These are phyloP conservation scores for Friedmanniomyces endolithicus DNA, from an alignment of 495 filamentous ascomycete genomes.

Conservation along the genomic window DNA sequence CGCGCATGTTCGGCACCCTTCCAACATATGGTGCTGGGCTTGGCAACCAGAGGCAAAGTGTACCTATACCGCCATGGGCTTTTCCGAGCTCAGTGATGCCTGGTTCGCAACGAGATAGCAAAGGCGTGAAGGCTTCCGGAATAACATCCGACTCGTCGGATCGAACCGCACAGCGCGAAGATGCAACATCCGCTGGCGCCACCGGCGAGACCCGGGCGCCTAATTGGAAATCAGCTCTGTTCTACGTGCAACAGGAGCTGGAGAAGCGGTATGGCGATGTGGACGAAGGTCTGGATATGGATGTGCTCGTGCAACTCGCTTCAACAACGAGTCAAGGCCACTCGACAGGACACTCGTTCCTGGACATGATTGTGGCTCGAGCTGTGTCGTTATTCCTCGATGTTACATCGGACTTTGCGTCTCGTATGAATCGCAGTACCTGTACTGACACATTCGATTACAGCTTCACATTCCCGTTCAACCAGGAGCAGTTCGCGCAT, in stretches of 20 bases:
- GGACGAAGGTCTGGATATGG: constrained; percentile 6
- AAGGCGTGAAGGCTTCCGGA: neutral
- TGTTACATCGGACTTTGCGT: neutral
- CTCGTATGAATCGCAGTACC: neutral
- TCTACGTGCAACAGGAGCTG: constrained; percentile 1
- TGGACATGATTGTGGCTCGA: constrained; percentile 2
- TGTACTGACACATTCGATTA: constrained; percentile 9
- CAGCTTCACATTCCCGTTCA: constrained; percentile 21
- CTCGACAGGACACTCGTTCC: neutral
- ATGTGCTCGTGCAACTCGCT: constrained; percentile 10
- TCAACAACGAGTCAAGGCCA: constrained; percentile 4
- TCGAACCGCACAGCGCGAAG: neutral
- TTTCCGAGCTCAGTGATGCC: neutral
- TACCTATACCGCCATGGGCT: neutral
- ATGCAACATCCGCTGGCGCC: neutral
- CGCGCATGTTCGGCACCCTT: constrained; percentile 1
- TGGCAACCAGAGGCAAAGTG: neutral
- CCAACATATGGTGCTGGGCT: constrained; percentile 5
- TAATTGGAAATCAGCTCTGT: neutral
- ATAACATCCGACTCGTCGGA: neutral
- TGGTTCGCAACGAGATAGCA: neutral
- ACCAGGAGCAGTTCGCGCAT: constrained; percentile 30
- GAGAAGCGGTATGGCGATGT: neutral
- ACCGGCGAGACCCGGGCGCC: neutral
- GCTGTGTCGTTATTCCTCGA: constrained; percentile 1